phyloP scores from a whole-genome alignment of 2,329 filamentous ascomycete genomes.

The Neophaeococcomyces aloes region DNA sequence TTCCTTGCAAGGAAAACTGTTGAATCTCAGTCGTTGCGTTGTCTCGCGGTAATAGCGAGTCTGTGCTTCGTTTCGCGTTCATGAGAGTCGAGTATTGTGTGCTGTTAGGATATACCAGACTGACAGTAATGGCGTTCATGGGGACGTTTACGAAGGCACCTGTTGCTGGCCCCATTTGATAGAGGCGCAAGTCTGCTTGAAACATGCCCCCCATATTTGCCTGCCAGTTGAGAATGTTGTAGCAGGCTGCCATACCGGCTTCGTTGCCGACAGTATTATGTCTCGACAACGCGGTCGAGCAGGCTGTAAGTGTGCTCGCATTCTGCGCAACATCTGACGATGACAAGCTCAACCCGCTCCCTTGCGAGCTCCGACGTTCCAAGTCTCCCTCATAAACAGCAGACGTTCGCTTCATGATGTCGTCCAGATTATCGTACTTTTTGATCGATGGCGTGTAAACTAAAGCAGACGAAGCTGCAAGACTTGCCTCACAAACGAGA shows the following conservation, averaged over 20 bases:
- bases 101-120: conserved; percentile 21
- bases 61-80: conserved; percentile 12
- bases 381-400: conserved; percentile 4
- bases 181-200: conserved; percentile 66
- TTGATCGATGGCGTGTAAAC: neutral
- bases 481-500: conserved; percentile 2
- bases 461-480: conserved; percentile 3
- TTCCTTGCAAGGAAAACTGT: conserved; percentile 27
- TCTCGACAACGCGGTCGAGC: conserved; percentile 44
- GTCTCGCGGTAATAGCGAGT: conserved; percentile 1
- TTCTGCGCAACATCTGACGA: conserved; percentile 20
- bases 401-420: neutral
- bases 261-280: conserved; percentile 55
- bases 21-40: conserved; percentile 23
- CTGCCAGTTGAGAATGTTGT: conserved; percentile 66
- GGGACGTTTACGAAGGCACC: conserved; percentile 36
- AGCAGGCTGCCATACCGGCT: conserved; percentile 69
- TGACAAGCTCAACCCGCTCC: conserved; percentile 2
- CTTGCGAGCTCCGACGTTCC: conserved; percentile 6
- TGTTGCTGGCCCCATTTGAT: conserved; percentile 52
- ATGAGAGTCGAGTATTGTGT: conserved; percentile 18
- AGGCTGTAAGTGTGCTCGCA: conserved; percentile 45
- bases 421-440: neutral
- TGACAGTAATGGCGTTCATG: conserved; percentile 23
- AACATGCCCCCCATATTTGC: conserved; percentile 55